phyloP scores from a whole-genome alignment of 495 filamentous ascomycete genomes.

The Neurospora sp. region DNA sequence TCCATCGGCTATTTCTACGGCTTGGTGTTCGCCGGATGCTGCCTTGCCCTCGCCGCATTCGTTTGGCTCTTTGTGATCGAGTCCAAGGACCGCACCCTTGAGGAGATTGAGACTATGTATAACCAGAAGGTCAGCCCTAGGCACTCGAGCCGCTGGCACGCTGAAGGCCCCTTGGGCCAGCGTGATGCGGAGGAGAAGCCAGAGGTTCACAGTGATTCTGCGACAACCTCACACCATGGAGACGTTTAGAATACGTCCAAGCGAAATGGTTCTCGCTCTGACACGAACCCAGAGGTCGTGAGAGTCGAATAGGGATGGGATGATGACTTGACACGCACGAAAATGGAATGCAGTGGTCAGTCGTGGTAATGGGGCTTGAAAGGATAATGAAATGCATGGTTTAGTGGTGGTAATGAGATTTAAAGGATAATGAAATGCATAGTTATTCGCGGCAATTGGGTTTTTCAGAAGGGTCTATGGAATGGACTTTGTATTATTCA shows the following conservation, averaged over 20 bases:
- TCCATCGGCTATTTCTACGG: slow-evolving; percentile 74
- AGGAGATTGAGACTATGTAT: slow-evolving; percentile 78
- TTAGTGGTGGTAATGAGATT: background rate
- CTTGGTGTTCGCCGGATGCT: slow-evolving; percentile 72
- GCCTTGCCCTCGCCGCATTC: slow-evolving; percentile 53
- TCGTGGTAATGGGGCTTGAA: background rate
- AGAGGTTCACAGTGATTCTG: background rate
- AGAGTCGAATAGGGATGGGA: background rate
- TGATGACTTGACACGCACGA: background rate
- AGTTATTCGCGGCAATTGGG: background rate
- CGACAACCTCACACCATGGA: background rate
- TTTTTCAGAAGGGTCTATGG: background rate
- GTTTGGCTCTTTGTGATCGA: slow-evolving; percentile 68
- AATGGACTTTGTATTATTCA: background rate
- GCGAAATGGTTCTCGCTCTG: background rate
- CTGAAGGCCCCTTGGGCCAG: background rate
- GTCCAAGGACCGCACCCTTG: slow-evolving; percentile 44
- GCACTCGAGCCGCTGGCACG: slow-evolving; percentile 46
- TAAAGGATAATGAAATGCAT: background rate
- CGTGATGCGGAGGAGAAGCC: background rate
- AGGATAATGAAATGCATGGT: background rate
- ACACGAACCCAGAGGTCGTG: background rate
- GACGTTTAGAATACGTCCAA: background rate
- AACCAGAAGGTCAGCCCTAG: slow-evolving; percentile 59
- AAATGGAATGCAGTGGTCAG: background rate